Conservation (phyloP, 257 asterid species). For the Petunia axillaris region DNA sequence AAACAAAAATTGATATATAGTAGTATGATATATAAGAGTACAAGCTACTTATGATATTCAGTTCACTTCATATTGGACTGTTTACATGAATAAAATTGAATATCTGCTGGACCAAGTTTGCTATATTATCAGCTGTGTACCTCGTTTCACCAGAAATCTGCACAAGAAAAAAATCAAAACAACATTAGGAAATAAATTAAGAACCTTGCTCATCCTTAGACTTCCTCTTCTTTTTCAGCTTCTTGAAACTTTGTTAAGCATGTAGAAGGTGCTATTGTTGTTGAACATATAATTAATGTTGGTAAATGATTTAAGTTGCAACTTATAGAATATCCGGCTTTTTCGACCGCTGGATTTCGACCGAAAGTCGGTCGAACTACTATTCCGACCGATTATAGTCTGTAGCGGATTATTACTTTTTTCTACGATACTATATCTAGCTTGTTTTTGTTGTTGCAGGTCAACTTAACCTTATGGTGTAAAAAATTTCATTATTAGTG, state of each 20-base stretch:
- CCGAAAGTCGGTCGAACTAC: too few species aligned
- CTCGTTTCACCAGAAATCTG: slow-evolving; percentile 77
- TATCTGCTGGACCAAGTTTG: slow-evolving; percentile 89
- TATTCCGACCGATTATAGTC: too few species aligned
- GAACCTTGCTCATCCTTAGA: too few species aligned
- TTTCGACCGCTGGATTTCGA: too few species aligned
- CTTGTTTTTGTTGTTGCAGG: too few species aligned
- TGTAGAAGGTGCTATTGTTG: not conserved
- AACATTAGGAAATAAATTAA: not conserved
- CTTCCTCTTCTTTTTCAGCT: too few species aligned
- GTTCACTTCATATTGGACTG: slow-evolving; percentile 40
- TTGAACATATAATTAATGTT: too few species aligned
- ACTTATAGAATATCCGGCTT: too few species aligned
- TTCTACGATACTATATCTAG: too few species aligned
- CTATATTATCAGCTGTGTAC: slow-evolving; percentile 83
- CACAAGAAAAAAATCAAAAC: slow-evolving; percentile 20
- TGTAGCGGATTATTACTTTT: too few species aligned
- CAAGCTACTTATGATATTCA: not conserved
- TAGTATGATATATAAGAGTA: not conserved
- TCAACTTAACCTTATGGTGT: not conserved
- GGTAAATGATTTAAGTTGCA: too few species aligned
- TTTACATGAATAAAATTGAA: slow-evolving; percentile 81
- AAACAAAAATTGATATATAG: slow-evolving; percentile 4
- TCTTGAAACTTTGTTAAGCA: not conserved
- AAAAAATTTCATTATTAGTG: not conserved